A percentile compares a stretch with the other conserved stretches of the same genome.
Conservation (phyloP, 1,284 basidiomycete genomes). For the Fereydounia khargensis region DNA sequence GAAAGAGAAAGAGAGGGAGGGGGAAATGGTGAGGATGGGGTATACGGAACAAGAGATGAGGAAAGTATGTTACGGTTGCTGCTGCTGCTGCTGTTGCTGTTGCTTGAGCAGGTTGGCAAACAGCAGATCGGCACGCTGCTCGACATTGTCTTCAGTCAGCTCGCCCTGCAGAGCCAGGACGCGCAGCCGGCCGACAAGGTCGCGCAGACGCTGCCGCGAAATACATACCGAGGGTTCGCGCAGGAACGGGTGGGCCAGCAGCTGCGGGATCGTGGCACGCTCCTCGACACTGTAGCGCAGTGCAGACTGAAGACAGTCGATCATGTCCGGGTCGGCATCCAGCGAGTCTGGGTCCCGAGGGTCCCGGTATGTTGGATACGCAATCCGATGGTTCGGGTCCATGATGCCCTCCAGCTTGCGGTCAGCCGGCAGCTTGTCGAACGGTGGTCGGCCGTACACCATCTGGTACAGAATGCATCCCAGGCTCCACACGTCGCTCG, state of each 20-base stretch:
- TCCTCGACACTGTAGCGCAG: conserved; percentile 72
- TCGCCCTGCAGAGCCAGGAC: conserved; percentile 35
- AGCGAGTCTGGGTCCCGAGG: conserved; percentile 61
- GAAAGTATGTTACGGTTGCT: neutral
- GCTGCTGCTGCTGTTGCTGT: conserved; percentile 7
- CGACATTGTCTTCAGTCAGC: conserved; percentile 43
- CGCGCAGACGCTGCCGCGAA: conserved; percentile 28
- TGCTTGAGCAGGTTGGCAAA: conserved; percentile 1
- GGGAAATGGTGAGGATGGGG: too few relatives aligned
- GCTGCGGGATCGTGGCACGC: conserved; percentile 73
- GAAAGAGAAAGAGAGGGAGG: too few relatives aligned
- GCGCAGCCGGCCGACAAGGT: conserved; percentile 38
- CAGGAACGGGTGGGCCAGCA: conserved; percentile 60
- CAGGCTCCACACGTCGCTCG: conserved; percentile 86
- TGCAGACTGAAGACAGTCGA: conserved; percentile 73
- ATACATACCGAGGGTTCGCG: conserved; percentile 20
- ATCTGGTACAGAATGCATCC: conserved; percentile 96
- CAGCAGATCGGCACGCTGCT: conserved; percentile 34
- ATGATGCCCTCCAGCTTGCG: conserved; percentile 87
- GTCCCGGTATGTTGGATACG: conserved; percentile 69
- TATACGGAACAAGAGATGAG: too few relatives aligned
- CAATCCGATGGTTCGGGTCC: conserved; percentile 69
- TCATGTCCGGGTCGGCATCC: conserved; percentile 68
- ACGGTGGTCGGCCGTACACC: conserved; percentile 88
- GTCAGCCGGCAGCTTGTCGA: conserved; percentile 80